These are phyloP conservation scores for Hypoxylon subgilvum DNA, from an alignment of 495 filamentous ascomycete species.

Conservation along the genomic window DNA sequence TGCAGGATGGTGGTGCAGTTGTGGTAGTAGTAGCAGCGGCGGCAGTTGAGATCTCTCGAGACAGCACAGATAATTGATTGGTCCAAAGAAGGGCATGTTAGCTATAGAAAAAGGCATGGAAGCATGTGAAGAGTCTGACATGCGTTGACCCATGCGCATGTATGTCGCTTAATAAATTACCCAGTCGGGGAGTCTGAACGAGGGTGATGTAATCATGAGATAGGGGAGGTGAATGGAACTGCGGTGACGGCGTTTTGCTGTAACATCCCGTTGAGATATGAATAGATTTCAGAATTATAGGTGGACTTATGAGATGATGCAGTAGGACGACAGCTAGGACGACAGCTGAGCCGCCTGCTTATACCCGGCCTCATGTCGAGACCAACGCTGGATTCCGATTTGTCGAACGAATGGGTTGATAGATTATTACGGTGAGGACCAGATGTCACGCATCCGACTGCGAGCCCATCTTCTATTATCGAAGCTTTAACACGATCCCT, in stretches of 20 bases:
- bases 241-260: slow-evolving; percentile 19
- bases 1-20: slow-evolving; percentile 8
- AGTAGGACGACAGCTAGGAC: slow-evolving; percentile 11
- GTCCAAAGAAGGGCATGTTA: slow-evolving; percentile 9
- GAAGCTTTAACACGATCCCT: slow-evolving; percentile 6
- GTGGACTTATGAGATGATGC: background rate
- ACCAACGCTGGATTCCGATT: slow-evolving; percentile 25
- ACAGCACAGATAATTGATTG: slow-evolving; percentile 20
- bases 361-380: slow-evolving; percentile 17
- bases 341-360: slow-evolving; percentile 13
- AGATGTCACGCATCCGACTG: slow-evolving; percentile 20
- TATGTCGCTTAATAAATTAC: slow-evolving; percentile 32
- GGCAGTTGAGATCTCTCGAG: slow-evolving; percentile 28
- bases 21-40: slow-evolving; percentile 23
- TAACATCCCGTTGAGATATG: slow-evolving; percentile 12
- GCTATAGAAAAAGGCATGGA: slow-evolving; percentile 26
- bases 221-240: slow-evolving; percentile 1
- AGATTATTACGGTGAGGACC: slow-evolving; percentile 4
- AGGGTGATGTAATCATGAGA: slow-evolving; percentile 36
- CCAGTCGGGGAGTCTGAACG: slow-evolving; percentile 27
- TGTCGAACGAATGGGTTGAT: slow-evolving; percentile 9
- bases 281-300: background rate
- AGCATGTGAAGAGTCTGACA: slow-evolving; percentile 34
- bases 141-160: slow-evolving; percentile 18
- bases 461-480: slow-evolving; percentile 7